These are phyloP conservation scores for Agaricus sinodeliciosus DNA, from an alignment of 768 basidiomycete species.

Conservation along the genomic window DNA sequence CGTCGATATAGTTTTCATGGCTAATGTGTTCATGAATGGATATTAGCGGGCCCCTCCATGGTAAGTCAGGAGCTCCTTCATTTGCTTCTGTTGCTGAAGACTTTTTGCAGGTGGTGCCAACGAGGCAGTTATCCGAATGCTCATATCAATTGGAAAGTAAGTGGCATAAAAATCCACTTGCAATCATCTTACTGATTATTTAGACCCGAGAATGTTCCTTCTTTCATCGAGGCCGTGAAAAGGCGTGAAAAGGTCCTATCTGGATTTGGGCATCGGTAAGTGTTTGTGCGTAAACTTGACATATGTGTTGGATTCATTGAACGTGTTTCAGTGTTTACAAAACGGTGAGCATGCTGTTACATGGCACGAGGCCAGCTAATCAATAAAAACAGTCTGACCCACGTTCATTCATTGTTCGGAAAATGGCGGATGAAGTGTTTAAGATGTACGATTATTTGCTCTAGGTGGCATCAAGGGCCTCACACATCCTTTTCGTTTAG, in stretches of 20 bases:
- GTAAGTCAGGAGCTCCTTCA: constrained; percentile 19
- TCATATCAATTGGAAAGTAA: constrained; percentile 79
- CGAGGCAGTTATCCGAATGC: constrained; percentile 92
- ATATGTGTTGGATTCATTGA: background rate
- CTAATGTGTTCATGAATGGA: constrained; percentile 7
- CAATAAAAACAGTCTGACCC: constrained; percentile 64
- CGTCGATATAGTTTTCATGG: background rate
- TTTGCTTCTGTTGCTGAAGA: background rate
- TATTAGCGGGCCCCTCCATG: constrained; percentile 63
- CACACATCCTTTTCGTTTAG: constrained; percentile 27
- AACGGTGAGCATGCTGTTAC: constrained; percentile 37
- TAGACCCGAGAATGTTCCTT: constrained; percentile 79
- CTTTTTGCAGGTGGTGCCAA: constrained; percentile 67
- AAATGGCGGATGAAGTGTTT: constrained; percentile 90
- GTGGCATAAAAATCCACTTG: constrained; percentile 14
- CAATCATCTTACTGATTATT: background rate
- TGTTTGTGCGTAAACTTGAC: background rate
- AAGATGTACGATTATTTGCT: constrained; percentile 48
- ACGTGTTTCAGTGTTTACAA: constrained; percentile 46
- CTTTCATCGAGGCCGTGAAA: constrained; percentile 83
- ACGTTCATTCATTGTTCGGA: constrained; percentile 84
- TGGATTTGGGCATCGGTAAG: constrained; percentile 76
- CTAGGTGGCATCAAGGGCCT: background rate
- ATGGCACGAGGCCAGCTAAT: constrained; percentile 1
- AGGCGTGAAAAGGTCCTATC: constrained; percentile 82